Percentiles rank a stretch among this genome's conserved stretches.
Conservation (phyloP, 768 basidiomycete genomes). For the Boletus vinaceobasis region DNA sequence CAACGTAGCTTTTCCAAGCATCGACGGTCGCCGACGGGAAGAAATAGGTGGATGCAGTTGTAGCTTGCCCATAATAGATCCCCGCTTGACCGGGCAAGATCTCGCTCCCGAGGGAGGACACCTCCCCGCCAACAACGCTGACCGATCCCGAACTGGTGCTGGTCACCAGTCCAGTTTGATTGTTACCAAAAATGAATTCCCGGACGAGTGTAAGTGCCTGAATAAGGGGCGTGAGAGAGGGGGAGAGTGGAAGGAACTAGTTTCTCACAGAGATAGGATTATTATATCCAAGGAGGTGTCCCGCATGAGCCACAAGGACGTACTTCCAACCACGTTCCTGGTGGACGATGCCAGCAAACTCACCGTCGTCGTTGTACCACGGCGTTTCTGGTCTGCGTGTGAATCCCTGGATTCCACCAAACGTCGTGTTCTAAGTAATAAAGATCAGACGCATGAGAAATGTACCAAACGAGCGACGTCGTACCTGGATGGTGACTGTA, state of each 20-base stretch:
- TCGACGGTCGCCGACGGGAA: conserved; percentile 54
- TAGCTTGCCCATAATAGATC: conserved; percentile 50
- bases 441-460: background rate
- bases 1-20: conserved; percentile 55
- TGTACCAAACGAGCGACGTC: background rate
- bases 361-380: conserved; percentile 55
- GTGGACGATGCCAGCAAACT: conserved; percentile 64
- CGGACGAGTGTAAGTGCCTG: conserved; percentile 60
- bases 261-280: conserved; percentile 44
- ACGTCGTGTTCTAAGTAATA: conserved; percentile 64
- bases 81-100: conserved; percentile 51
- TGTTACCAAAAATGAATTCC: conserved; percentile 67
- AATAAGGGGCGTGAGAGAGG: background rate
- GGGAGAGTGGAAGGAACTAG: background rate
- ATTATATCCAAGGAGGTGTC: conserved; percentile 34
- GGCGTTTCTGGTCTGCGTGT: conserved; percentile 62
- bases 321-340: conserved; percentile 66
- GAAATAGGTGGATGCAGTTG: conserved; percentile 48
- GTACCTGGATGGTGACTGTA: conserved; percentile 54
- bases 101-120: conserved; percentile 41
- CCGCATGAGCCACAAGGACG: conserved; percentile 35
- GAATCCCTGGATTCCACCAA: conserved; percentile 75
- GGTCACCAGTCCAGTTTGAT: conserved; percentile 54
- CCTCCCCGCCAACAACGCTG: conserved; percentile 48
- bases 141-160: conserved; percentile 22